Evolutionary conservation across 208 protist species (phyloP).

Genomic region (Leishmania lainsoni): DNA sequence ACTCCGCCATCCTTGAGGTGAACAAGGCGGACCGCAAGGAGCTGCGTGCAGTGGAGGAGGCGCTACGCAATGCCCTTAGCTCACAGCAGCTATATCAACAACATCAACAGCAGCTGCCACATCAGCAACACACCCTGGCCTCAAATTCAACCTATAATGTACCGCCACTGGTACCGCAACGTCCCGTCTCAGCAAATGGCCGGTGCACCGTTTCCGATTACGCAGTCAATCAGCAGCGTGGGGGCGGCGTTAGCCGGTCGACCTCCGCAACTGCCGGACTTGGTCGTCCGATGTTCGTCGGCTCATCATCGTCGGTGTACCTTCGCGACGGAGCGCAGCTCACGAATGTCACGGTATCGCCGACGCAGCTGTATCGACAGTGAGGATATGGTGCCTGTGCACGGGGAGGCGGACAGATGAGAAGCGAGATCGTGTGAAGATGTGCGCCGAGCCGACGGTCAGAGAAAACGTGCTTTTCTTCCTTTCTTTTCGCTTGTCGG

Average conservation of each 20-base stretch:
- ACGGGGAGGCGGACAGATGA: background rate
- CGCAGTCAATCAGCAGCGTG: background rate
- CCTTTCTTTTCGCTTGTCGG: background rate
- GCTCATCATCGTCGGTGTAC: conserved; percentile 47
- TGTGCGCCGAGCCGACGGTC: background rate
- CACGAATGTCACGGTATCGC: conserved; percentile 65
- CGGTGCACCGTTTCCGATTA: conserved; percentile 12
- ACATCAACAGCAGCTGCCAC: background rate
- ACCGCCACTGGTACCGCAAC: conserved; percentile 31
- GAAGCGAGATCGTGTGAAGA: background rate
- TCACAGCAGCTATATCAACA: background rate
- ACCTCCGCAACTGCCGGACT: conserved; percentile 2
- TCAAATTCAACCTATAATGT: conserved; percentile 4
- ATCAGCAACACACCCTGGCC: background rate
- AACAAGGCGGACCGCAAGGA: conserved; percentile 83
- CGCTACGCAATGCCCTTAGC: conserved; percentile 38
- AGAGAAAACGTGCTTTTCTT: background rate
- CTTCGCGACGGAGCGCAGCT: conserved; percentile 40
- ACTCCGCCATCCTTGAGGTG: conserved; percentile 62
- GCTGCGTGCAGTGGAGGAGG: conserved; percentile 56
- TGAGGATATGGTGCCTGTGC: background rate
- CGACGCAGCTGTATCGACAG: conserved; percentile 9
- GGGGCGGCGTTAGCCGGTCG: background rate
- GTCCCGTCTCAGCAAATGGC: conserved; percentile 24
- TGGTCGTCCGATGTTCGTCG: conserved; percentile 72